Evolutionary conservation across 2,329 filamentous ascomycete genomes (phyloP).

Genomic region (Claviceps purpurea): DNA sequence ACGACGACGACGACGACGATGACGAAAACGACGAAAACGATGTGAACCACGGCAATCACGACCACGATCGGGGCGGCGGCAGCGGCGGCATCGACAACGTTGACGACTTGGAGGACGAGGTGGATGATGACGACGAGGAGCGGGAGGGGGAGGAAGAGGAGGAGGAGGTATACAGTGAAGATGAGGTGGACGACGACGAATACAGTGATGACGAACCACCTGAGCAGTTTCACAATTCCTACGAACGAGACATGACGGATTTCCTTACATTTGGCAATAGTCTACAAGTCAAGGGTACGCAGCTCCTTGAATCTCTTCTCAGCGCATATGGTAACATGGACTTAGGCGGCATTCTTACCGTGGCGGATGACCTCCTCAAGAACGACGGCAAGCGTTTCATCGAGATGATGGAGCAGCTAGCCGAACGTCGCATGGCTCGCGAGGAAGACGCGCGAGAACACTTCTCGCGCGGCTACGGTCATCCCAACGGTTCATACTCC

Average conservation of each 20-base stretch:
- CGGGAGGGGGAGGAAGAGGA: slow-evolving; percentile 51
- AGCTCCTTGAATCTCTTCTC: slow-evolving; percentile 30
- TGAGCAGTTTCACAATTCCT: slow-evolving; percentile 52
- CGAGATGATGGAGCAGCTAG: slow-evolving; percentile 99
- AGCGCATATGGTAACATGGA: slow-evolving; percentile 33
- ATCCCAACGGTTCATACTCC: slow-evolving; percentile 47
- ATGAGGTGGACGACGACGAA: slow-evolving; percentile 44
- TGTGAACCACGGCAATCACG: slow-evolving; percentile 38
- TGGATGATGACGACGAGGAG: slow-evolving; percentile 37
- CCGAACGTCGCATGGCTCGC: slow-evolving; percentile 90
- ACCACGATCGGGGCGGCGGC: slow-evolving; percentile 37
- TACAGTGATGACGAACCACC: slow-evolving; percentile 53
- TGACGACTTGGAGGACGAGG: slow-evolving; percentile 41
- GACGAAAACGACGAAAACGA: neutral
- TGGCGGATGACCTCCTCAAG: slow-evolving; percentile 94
- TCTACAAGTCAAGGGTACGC: slow-evolving; percentile 75
- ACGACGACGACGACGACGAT: slow-evolving; percentile 32
- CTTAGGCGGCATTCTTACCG: slow-evolving; percentile 90
- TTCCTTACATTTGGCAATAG: slow-evolving; percentile 98
- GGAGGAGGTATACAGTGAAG: slow-evolving; percentile 42
- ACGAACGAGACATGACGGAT: slow-evolving; percentile 59
- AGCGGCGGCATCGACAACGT: slow-evolving; percentile 42
- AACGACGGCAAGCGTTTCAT: slow-evolving; percentile 99
- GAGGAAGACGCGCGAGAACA: slow-evolving; percentile 69
- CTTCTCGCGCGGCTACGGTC: slow-evolving; percentile 44